Evolutionary conservation across 192 early-diverging fungal genomes (phyloP).

Genomic region (Chytriomyces hyalinus): DNA sequence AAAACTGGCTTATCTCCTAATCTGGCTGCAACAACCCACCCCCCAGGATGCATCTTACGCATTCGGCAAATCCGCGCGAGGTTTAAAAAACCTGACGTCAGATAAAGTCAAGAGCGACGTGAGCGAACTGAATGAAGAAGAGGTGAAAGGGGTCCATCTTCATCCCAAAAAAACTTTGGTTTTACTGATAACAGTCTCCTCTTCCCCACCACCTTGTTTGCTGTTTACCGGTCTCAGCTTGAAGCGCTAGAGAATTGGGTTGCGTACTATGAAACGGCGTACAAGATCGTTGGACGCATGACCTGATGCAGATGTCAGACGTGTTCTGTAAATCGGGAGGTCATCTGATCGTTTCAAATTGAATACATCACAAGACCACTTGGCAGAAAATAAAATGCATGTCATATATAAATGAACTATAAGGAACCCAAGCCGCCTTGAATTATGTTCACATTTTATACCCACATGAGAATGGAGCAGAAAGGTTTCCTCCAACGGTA

Average conservation of each 20-base stretch:
- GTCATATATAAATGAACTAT: background rate
- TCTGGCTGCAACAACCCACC: background rate
- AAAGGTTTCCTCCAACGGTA: background rate
- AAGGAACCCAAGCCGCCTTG: background rate
- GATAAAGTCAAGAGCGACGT: background rate
- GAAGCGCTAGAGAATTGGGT: slow-evolving; percentile 78
- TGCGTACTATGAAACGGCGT: slow-evolving; percentile 69
- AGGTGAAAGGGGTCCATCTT: background rate
- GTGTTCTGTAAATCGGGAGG: background rate
- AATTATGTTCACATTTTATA: background rate
- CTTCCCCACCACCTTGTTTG: background rate
- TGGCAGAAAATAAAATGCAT: background rate
- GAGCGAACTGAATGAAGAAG: background rate
- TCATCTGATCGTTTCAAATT: background rate
- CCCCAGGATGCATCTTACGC: slow-evolving; percentile 2
- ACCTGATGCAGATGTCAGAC: background rate
- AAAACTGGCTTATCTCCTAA: background rate
- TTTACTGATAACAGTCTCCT: background rate
- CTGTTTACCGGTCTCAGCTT: slow-evolving; percentile 42
- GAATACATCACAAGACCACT: background rate
- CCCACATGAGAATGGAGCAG: background rate
- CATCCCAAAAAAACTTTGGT: no score
- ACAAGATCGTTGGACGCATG: slow-evolving; percentile 72
- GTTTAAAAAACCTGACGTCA: background rate
- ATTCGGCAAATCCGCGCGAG: background rate